Conservation (phyloP, 441 rosid species). For the Croton setiger region DNA sequence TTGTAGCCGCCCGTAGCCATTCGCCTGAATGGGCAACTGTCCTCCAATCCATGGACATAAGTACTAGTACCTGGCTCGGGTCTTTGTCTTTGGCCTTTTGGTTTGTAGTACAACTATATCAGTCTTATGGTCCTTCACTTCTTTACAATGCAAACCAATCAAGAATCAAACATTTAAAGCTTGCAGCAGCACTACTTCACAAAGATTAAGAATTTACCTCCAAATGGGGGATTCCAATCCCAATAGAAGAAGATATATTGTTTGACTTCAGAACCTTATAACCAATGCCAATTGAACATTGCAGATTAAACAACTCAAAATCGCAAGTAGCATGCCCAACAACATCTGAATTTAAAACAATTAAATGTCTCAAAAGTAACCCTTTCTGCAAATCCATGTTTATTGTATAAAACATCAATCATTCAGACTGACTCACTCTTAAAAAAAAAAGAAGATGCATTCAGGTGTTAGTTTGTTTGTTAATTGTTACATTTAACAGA, state of each 20-base stretch:
- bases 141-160: background rate
- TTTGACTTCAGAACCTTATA: background rate
- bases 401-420: background rate
- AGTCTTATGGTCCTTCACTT: no score
- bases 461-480: conserved; percentile 2
- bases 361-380: background rate
- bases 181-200: background rate
- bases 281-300: background rate
- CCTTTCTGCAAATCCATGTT: background rate
- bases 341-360: background rate
- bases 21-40: background rate
- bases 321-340: background rate
- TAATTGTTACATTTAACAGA: background rate
- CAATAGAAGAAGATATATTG: background rate
- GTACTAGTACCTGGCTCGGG: background rate
- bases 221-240: background rate
- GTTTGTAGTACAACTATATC: no score
- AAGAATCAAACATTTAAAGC: background rate
- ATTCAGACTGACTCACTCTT: no score
- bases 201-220: background rate
- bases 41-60: background rate
- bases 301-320: conserved; percentile 5
- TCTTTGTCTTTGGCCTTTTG: background rate
- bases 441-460: no score
- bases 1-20: background rate